Base-by-base conservation (phyloP, 176 grass and related monocot genomes). In the Juncus effusus region DNA sequence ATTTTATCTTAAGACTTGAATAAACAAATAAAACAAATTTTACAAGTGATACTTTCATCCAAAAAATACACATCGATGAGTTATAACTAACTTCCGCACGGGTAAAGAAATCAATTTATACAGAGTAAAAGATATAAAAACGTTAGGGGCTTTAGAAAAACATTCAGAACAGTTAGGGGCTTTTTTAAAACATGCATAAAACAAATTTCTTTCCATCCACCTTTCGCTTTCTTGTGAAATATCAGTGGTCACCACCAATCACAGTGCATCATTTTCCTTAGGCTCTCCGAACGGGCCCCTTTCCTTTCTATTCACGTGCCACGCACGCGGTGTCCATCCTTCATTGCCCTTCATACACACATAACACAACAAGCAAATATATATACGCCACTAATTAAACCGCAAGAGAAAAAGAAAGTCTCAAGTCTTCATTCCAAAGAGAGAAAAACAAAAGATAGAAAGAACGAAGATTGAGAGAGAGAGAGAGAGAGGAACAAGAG, bases 191-290 rank as follows among this genome's bases (percentile, higher is more conserved):
- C 4, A 3, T 60, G 1, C 37, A 19, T 60, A 60, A 63, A 39
- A 39, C 10, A 13, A 2, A 1, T 13, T 13, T 13, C 60, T n/a
- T 39, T 7, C 12, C 19, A 40, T 38, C 60, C 38, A 63, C 13
- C 36, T n/a, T 39, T 62, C 6, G n/a, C 6, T 38, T 13, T 13
- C 38, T 38, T 62, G 4, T 36, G 28, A 38, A 10, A 38, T 13
- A 12, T 62, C 13, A 11, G 38, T 4, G 36, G 12, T 39, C 6
- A 39, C 38, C 39, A 63, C 60, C 60, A n/a, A 63, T 10, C 11
- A 12, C 0, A 63, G 6, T 42, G 60, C 60, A 63, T 64, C 61
- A n/a, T 40, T 69, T 69, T 69, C 65, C 50, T 69, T 55, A 55
- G 13, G 10, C 28, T 69, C 4, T 54, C 50, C 65, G 65, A 69